Base-by-base conservation (phyloP, 352 stramenopile species). In the Phytophthora fragariaefolia region DNA sequence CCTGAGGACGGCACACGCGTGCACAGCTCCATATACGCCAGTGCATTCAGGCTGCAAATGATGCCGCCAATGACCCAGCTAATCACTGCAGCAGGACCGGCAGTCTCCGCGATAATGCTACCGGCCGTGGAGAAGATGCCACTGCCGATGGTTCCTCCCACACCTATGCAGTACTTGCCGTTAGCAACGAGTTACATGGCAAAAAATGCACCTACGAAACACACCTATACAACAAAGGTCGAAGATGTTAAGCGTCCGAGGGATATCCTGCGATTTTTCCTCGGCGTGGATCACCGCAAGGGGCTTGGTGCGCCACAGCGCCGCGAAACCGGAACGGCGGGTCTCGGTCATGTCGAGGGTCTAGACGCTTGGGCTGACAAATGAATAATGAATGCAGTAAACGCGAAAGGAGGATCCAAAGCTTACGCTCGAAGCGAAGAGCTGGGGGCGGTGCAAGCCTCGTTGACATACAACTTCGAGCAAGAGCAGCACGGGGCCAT, bases 191-290 rank as follows among this genome's bases (percentile, higher is more conserved):
- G n/a, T n/a, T n/a, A n/a, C n/a, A n/a, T n/a, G n/a, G n/a, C n/a
- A n/a, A n/a, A n/a, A n/a, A n/a, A n/a, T n/a, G n/a, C n/a, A n/a
- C n/a, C n/a, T n/a, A n/a, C n/a, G n/a, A n/a, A n/a, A n/a, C 9
- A 98, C 85, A 20, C 92, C 91, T 36, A 98, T 80, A 36, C 70
- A 88, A 10, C 95, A 71, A 17, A 98, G 73, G 68, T 98, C 92
- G 52, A 91, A 90, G 28, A 97, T 67, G 17, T 63, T 74, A 9
- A 97, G 70, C 18, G 71, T 73, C 9, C 79, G 77, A 10, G 69
- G 71, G 9, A 91, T 63, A 20, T 91, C 73, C 30, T 84, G 52
- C 22, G 61, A 43, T 6, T 63, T 64, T 56, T 91, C 82, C 43
- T 91, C 83, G 43, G 81, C 80, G 1, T 82, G 57, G 60, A 90